Evolutionary conservation across 192 early-diverging fungal species (phyloP), one percentile per base, ranked within the genome.

Genomic region (Umbelopsis vinacea): DNA sequence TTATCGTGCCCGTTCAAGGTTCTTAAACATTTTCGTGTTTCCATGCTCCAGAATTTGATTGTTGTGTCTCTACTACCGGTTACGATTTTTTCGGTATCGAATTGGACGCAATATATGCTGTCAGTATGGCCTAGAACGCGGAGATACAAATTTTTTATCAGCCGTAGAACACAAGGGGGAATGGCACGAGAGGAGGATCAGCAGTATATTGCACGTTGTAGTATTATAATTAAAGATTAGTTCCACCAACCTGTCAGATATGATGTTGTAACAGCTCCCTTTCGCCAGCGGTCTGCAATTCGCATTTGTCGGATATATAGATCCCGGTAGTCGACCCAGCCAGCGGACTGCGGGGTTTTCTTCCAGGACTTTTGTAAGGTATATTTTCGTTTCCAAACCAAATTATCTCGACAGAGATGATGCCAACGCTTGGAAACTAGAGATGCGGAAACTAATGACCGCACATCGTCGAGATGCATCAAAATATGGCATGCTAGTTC

Each of bases 101-200:
- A 97, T 74, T 99, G 97, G 17, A 98, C 85, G 71, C 97, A 99
- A 69, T 98, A 94, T 15, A 99, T 94, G 69, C 92, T 94, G 70
- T 93, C 95, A 17, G 52, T 70, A 70, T 99, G 97, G 29, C 93
- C 93, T 17, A 19, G 5, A 43, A 43, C 40, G 26, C 33, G 29
- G 57, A 35, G 33, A 17, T 63, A 14, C 12, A n/a, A 43, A 43
- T 7, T 1, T n/a, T 43, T 43, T 29, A 29, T 29, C 29, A 43
- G 40, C 40, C 40, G 17, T 50, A 17, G 48, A 19, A 63, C 4
- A 37, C 11, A 6, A 63, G 15, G 17, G 29, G 6, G 15, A 63
- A 29, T 43, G n/a, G 29, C 29, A 29, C 29, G n/a, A 37, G 29
- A 63, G 57, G 57, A 26, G 57, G 57, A 63, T 63, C 57, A 37